phyloP scores from a whole-genome alignment of 345 rosid genomes.

The Citrus unshiu region DNA sequence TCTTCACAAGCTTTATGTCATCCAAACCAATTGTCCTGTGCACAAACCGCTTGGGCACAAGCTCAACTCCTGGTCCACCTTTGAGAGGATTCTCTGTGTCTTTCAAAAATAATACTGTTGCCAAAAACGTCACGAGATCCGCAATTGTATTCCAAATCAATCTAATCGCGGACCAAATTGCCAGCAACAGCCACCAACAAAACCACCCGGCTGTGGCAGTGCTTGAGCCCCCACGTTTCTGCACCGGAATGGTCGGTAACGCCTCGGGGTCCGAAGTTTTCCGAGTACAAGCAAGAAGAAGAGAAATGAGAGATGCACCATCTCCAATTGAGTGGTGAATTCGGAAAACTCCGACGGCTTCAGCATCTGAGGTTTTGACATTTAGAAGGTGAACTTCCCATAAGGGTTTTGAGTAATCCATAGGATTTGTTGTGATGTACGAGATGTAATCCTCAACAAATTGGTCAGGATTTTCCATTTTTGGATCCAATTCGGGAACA shows the following conservation, averaged over 20 bases:
- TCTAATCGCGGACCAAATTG: slow-evolving; percentile 35
- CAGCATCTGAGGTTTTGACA: slow-evolving; percentile 61
- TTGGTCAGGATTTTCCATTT: slow-evolving; percentile 41
- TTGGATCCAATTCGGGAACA: slow-evolving; percentile 36
- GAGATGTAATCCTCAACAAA: slow-evolving; percentile 70
- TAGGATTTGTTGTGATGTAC: slow-evolving; percentile 41
- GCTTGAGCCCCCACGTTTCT: slow-evolving; percentile 6
- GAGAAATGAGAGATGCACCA: slow-evolving; percentile 59
- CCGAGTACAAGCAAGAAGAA: slow-evolving; percentile 50
- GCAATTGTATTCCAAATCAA: slow-evolving; percentile 47
- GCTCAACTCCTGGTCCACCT: slow-evolving; percentile 28
- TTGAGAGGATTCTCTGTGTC: slow-evolving; percentile 56
- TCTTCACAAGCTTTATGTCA: slow-evolving; percentile 59
- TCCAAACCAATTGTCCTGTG: slow-evolving; percentile 52
- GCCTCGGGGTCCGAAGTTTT: slow-evolving; percentile 52
- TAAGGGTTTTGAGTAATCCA: slow-evolving; percentile 65
- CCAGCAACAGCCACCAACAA: slow-evolving; percentile 37
- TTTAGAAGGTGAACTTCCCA: slow-evolving; percentile 87
- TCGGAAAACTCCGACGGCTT: slow-evolving; percentile 44
- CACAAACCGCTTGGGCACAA: slow-evolving; percentile 35
- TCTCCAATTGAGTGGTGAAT: slow-evolving; percentile 70
- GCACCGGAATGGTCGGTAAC: slow-evolving; percentile 53
- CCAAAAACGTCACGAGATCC: slow-evolving; percentile 40
- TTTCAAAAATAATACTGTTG: slow-evolving; percentile 40
- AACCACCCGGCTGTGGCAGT: slow-evolving; percentile 6